Evolutionary conservation across 2,329 filamentous ascomycete species (phyloP).

Genomic region (Cyclaneusma minus): DNA sequence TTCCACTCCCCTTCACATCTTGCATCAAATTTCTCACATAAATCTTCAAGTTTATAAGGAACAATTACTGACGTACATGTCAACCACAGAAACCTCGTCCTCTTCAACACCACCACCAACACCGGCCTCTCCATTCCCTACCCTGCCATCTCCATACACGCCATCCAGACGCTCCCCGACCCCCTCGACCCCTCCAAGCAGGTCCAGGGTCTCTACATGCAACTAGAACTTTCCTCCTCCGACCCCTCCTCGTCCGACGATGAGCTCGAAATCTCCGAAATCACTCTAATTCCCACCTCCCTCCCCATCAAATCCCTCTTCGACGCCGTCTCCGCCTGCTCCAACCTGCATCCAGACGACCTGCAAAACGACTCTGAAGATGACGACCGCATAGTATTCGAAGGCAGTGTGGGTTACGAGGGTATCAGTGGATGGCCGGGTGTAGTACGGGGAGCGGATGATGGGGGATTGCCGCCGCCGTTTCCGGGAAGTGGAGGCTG

Average conservation of each 20-base stretch:
- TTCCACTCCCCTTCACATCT: background rate
- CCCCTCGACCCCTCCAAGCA: conserved; percentile 23
- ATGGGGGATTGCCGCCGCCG: conserved; percentile 43
- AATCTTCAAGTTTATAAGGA: conserved; percentile 3
- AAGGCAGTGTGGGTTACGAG: conserved; percentile 31
- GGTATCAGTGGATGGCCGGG: conserved; percentile 40
- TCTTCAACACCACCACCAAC: conserved; percentile 43
- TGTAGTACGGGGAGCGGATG: conserved; percentile 30
- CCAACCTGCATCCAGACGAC: conserved; percentile 60
- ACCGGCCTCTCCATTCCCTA: conserved; percentile 58
- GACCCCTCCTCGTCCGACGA: conserved; percentile 41
- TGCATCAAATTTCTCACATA: conserved; percentile 13
- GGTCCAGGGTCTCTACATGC: conserved; percentile 42
- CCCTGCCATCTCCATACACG: conserved; percentile 60
- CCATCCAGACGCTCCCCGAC: conserved; percentile 41
- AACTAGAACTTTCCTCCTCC: conserved; percentile 50
- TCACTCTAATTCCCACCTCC: conserved; percentile 43
- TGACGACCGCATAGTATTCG: conserved; percentile 39
- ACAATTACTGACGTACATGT: conserved; percentile 5
- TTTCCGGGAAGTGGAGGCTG: conserved; percentile 63
- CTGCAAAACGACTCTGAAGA: conserved; percentile 27
- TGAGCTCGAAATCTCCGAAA: conserved; percentile 47
- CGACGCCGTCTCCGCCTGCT: conserved; percentile 57
- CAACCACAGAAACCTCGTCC: conserved; percentile 33
- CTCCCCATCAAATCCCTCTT: conserved; percentile 26